Conservation (phyloP, 208 protist species). For the Novymonas esmeraldas region DNA sequence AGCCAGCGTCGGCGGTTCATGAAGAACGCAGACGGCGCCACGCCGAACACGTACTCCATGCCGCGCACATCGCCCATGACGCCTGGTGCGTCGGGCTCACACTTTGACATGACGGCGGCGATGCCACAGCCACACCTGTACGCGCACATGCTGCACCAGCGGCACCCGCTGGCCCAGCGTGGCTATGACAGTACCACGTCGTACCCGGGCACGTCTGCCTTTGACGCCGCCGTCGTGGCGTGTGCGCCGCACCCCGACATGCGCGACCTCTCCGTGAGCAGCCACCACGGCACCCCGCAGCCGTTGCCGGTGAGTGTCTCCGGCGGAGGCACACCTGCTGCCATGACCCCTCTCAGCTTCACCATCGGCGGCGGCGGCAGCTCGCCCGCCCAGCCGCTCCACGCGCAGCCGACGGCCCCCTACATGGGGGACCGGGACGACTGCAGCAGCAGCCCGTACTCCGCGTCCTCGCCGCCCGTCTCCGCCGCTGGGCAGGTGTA, state of each 20-base stretch:
- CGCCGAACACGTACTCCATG: not conserved
- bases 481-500: not conserved
- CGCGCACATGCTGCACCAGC: not conserved
- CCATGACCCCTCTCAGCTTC: not conserved
- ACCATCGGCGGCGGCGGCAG: not conserved
- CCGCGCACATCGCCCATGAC: slow-evolving; percentile 5
- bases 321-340: not conserved
- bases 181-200: not conserved
- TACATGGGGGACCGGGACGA: not conserved
- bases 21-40: slow-evolving; percentile 5
- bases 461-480: not conserved
- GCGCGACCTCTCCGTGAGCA: not conserved
- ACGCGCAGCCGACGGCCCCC: not conserved
- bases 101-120: not conserved
- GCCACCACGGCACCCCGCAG: not conserved
- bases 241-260: not conserved
- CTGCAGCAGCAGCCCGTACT: not conserved
- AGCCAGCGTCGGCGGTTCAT: slow-evolving; percentile 26
- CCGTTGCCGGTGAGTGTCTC: not conserved
- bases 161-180: no score
- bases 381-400: not conserved
- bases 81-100: not conserved
- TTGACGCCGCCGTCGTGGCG: not conserved
- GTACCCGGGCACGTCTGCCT: not conserved
- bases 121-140: slow-evolving; percentile 1